These are phyloP conservation scores for Byssothecium circinans DNA, from an alignment of 2,329 filamentous ascomycete genomes.

Conservation along the genomic window DNA sequence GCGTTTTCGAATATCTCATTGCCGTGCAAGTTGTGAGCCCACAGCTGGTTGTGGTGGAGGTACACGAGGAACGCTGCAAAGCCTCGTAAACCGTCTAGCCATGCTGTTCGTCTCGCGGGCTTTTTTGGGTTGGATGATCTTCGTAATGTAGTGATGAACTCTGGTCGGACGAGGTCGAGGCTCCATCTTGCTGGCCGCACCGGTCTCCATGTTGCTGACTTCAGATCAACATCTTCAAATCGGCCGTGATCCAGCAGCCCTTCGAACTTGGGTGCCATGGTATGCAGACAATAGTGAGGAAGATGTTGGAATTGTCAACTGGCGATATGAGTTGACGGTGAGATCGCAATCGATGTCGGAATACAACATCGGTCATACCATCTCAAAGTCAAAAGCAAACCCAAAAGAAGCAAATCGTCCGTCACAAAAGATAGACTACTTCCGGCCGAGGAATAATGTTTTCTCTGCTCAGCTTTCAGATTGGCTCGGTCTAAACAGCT, in stretches of 20 bases:
- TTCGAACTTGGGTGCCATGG: slow-evolving; percentile 33
- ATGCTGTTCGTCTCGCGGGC: slow-evolving; percentile 31
- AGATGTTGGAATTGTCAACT: neutral
- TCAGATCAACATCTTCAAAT: slow-evolving; percentile 28
- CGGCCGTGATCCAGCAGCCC: slow-evolving; percentile 30
- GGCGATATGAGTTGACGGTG: no score
- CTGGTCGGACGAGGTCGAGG: slow-evolving; percentile 33
- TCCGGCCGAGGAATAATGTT: neutral
- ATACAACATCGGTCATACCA: neutral
- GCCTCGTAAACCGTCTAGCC: slow-evolving; percentile 65
- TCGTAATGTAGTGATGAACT: slow-evolving; percentile 25
- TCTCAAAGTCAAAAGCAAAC: neutral
- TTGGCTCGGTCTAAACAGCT: neutral
- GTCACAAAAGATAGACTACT: neutral
- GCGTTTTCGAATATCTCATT: slow-evolving; percentile 47
- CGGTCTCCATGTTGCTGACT: slow-evolving; percentile 31
- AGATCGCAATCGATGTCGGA: neutral
- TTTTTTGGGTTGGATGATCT: slow-evolving; percentile 24
- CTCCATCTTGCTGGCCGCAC: slow-evolving; percentile 31
- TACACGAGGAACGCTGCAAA: slow-evolving; percentile 70
- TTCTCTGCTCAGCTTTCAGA: neutral
- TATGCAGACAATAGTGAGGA: neutral
- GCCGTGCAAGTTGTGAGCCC: slow-evolving; percentile 52
- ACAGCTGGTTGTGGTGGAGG: slow-evolving; percentile 54
- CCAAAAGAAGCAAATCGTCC: neutral